Base-by-base conservation (phyloP, 208 protist genomes). In the Acanthamoeba triangularis region DNA sequence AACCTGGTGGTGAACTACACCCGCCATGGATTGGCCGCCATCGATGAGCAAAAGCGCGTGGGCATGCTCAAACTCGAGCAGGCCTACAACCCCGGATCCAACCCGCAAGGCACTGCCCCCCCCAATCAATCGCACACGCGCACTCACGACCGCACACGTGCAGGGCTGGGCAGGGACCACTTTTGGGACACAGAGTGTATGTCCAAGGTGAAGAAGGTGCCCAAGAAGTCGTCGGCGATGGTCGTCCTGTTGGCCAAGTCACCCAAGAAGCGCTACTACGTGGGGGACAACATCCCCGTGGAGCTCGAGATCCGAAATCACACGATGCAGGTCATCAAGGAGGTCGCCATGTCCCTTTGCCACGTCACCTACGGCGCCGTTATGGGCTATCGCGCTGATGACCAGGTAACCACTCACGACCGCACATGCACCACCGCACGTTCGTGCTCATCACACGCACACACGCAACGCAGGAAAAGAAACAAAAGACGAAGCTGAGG, bases 1-100 rank as follows among this genome's bases (percentile, higher is more conserved):
- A 82, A 82, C 37, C 8, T 72, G 63, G n/a, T 72, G 14, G 41
- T 82, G 23, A 82, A 82, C 41, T 82, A 82, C 74, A 82, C 74
- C 7, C 33, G 41, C 14, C 33, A 54, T 6, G 74, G 74, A 4
- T 35, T 82, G 28, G 20, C 74, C 13, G 74, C 74, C 18, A 28
- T 82, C 20, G 37, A 82, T 23, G 74, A 82, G 14, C 37, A 47
- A 35, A 41, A 52, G 41, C 33, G 74, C 5, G 33, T 49, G 74
- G 74, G 74, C 20, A 41, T 54, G 74, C 74, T 82, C 33, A 41
- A 82, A 28, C 33, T 82, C 20, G 74, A 82, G 30, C 33, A 82
- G 37, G 18, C 7, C 14, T 35, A 72, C 28, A 52, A 47, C 11
- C 0, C 41, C 18, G 33, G 4, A 16, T 0, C 20, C 35, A 47